Base-by-base conservation (phyloP, 768 basidiomycete species). In the Boletus bicolor region DNA sequence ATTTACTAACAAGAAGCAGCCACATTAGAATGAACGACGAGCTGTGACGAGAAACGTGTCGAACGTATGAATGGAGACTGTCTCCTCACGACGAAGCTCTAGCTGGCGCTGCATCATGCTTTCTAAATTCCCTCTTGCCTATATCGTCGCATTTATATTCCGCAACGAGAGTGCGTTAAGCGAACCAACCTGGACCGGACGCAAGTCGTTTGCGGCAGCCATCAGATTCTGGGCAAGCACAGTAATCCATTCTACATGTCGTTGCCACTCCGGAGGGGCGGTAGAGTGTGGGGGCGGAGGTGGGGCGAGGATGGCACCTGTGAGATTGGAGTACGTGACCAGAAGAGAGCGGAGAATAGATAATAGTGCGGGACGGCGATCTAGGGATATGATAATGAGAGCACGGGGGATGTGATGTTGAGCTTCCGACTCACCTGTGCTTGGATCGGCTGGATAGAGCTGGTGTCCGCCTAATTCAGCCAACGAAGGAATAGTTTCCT, bases 141-240 rank as follows among this genome's bases (percentile, higher is more conserved):
- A 61, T 15, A 14, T 19, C 17, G 26, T 32, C 35, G n/a, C 10
- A 10, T 61, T 28, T 32, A 32, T 44, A 35, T 51, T 56, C 28
- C 54, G 34, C 17, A 17, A 44, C 28, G 26, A 7, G 21, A 17
- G 19, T 28, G 38, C 35, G 55, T 30, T n/a, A 49, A 49, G 44
- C 52, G 42, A 59, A 66, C 72, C 11, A 26, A 86, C 91, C 80
- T 95, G 93, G 5, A 93, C 88, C 1, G 92, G 93, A 26, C 93
- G 82, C 49, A 95, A 73, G 63, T 93, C 92, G 65, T 96, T 96
- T 37, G 89, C 90, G 17, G 90, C 89, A 14, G 87, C 89, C 83
- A 94, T 91, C 54, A 96, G 79, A 68, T 95, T 96, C 69, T 91
- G 88, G 7, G 84, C 84, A 51, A 93, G 80, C 2, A 89, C 76